Base-by-base conservation (phyloP, 345 rosid genomes). In the Rhizophora mangle region DNA sequence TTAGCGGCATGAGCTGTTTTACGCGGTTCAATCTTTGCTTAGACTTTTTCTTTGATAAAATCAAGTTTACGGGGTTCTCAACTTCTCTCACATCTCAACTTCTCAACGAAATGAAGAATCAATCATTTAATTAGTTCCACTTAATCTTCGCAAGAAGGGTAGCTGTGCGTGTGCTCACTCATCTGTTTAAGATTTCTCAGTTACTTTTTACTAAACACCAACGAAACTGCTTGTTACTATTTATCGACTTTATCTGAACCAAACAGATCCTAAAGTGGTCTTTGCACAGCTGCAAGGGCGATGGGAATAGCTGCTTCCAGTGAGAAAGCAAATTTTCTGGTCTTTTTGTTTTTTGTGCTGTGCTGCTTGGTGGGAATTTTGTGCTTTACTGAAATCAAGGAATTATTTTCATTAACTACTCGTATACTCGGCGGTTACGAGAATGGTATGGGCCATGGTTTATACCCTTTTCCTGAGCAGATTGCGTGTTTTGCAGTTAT, bases 301-400 rank as follows among this genome's bases (percentile, higher is more conserved):
- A 10, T 3, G 59, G 26, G 59, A n/a, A 54, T 21, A 21, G 59
- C 59, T 7, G 9, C 13, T 54, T 54, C 9, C 29, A 21, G 13
- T 54, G 59, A n/a, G 59, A 21, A 21, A n/a, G 26, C 59, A 24
- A 54, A 11, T 54, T 24, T 3, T 21, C 26, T 27, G 2, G 47
- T 53, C 26, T 60, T 37, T 65, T 6, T 52, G 57, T 34, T 30
- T 52, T 47, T 29, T 32, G 49, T 49, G 65, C 49, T 52, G 27
- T 52, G 30, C 1, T 70, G 55, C 29, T 49, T 60, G 11, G 55
- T 63, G 63, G 64, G 52, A 51, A 58, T 24, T 58, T 65, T 71
- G 53, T 32, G 72, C 51, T 71, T 81, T 76, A 67, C 83, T 83
- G 87, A 83, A 86, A 82, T 84, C 87, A 71, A 82, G 81, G 81